A percentile compares a stretch with the other conserved stretches of the same genome.
Conservation (phyloP, 176 grass and related monocot species). For the Paspalum vaginatum region DNA sequence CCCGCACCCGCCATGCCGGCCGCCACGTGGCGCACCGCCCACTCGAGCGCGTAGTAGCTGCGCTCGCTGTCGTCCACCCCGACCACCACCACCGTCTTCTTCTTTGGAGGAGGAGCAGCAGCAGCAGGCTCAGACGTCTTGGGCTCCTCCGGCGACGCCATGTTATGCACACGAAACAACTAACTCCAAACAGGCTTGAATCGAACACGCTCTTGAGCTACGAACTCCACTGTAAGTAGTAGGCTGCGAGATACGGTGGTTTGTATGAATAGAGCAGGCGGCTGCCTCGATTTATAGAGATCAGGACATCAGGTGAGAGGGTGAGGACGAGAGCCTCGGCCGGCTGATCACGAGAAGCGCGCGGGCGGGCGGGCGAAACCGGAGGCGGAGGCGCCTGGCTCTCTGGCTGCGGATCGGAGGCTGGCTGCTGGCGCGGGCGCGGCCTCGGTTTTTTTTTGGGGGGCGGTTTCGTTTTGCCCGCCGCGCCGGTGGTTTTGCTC, state of each 20-base stretch:
- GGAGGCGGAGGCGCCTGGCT: too few species aligned
- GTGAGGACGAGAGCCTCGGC: neutral
- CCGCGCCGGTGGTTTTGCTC: too few species aligned
- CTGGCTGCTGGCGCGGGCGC: neutral
- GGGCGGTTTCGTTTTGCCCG: too few species aligned
- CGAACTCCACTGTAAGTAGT: too few species aligned
- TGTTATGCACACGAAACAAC: neutral
- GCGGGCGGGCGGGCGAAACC: slow-evolving; percentile 8
- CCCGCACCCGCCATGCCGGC: neutral
- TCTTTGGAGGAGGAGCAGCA: neutral
- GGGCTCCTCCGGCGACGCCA: slow-evolving; percentile 11
- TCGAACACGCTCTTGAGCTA: too few species aligned
- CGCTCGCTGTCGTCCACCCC: slow-evolving; percentile 70
- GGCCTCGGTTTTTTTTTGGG: too few species aligned
- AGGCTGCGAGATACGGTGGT: too few species aligned
- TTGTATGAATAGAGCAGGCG: too few species aligned
- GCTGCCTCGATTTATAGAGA: neutral
- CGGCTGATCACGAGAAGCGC: neutral
- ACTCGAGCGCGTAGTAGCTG: slow-evolving; percentile 70
- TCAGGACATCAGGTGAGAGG: too few species aligned
- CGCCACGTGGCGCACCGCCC: slow-evolving; percentile 48
- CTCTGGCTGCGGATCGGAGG: too few species aligned
- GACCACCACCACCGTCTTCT: slow-evolving; percentile 62
- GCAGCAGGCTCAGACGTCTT: neutral
- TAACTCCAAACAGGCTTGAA: neutral